Base-by-base conservation (phyloP, 2,329 filamentous ascomycete genomes). In the Cladosporium sp. region DNA sequence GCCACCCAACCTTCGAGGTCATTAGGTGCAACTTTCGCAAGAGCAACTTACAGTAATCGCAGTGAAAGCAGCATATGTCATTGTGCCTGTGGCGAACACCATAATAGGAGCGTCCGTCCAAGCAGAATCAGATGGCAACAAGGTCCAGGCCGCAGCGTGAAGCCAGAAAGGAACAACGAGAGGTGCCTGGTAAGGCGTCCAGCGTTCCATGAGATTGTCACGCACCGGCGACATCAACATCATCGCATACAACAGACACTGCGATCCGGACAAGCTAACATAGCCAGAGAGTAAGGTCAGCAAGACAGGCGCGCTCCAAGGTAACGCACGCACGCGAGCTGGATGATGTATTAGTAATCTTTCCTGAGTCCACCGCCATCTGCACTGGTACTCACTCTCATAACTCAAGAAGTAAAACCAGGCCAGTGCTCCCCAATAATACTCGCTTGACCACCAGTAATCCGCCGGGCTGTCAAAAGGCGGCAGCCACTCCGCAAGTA, bases 391-490 rank as follows among this genome's bases (percentile, higher is more conserved):
- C 55, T 36, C n/a, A 57, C 55, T 49, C 36, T 57, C 44, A 34
- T 44, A 57, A 12, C 55, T 51, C 36, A 57, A n/a, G 20, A 50
- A 51, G 28, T 25, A 51, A 3, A 51, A 25, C 55, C 55, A 57
- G 3, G 20, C 25, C 17, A 57, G 17, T 2, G 55, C 24, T 15
- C 45, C 47, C 36, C 48, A 28, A 19, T 40, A 44, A 17, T 51
- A 51, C 12, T 57, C 45, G 19, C 32, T 28, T 12, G 48, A 50
- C 45, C 55, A 57, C 55, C 55, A 57, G 37, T 57, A 51, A 28
- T 22, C 36, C 12, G 10, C 42, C 3, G 42, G 35, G 6, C 15
- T 17, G 2, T 39, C 13, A n/a, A 39, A 49, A 13, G 45, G 42
- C 20, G 34, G 24, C 17, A 56, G 22, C 40, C 42, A 48, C 22